phyloP scores from a whole-genome alignment of 805 yeast species.

The Kluyveromyces lactis region DNA sequence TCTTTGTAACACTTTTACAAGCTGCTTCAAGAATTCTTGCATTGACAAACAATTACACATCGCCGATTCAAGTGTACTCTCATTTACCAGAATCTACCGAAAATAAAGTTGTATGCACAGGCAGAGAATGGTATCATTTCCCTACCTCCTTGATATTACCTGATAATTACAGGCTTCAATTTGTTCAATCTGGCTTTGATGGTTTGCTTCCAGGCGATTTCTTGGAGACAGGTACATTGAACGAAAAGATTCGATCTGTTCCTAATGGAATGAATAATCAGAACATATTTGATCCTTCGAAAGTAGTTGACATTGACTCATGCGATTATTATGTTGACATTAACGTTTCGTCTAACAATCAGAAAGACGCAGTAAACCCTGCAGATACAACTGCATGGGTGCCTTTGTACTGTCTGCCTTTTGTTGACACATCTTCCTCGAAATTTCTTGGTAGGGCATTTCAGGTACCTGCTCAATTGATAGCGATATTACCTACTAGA shows the following conservation, averaged over 20 bases:
- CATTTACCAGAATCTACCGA: slow-evolving; percentile 27
- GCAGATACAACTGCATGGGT: slow-evolving; percentile 36
- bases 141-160: slow-evolving; percentile 83
- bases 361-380: slow-evolving; percentile 35
- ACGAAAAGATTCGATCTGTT: slow-evolving; percentile 35
- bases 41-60: slow-evolving; percentile 56
- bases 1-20: slow-evolving; percentile 9
- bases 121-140: slow-evolving; percentile 90
- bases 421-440: slow-evolving; percentile 48
- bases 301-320: slow-evolving; percentile 37
- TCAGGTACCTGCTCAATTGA: slow-evolving; percentile 38
- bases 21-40: slow-evolving; percentile 51
- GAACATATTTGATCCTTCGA: slow-evolving; percentile 56
- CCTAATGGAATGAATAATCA: slow-evolving; percentile 70
- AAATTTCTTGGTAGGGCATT: slow-evolving; percentile 46
- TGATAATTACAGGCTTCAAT: slow-evolving; percentile 51
- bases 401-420: slow-evolving; percentile 36
- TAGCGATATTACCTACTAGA: slow-evolving; percentile 19
- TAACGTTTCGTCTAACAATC: slow-evolving; percentile 37
- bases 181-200: slow-evolving; percentile 69
- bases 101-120: slow-evolving; percentile 64
- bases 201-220: slow-evolving; percentile 90
- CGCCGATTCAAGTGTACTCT: slow-evolving; percentile 59
- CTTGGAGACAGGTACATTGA: slow-evolving; percentile 33
- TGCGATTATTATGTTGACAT: slow-evolving; percentile 75